A percentile compares a stretch with the other conserved stretches of the same genome.
These are phyloP conservation scores for Gnaphalium uliginosum DNA, from an alignment of 129 eudicot species.

Conservation along the genomic window DNA sequence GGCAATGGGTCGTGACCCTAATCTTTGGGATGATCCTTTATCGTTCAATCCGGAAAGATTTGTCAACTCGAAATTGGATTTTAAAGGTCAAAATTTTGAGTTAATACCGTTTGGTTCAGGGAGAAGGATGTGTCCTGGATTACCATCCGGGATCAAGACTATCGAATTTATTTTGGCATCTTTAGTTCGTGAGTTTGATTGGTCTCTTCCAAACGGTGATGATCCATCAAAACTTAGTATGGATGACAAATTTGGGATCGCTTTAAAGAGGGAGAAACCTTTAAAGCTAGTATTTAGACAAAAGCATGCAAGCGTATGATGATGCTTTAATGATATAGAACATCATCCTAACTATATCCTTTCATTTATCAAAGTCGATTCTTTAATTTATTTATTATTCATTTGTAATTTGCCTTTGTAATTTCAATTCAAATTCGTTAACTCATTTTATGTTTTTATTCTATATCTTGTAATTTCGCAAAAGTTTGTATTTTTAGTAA, in stretches of 20 bases:
- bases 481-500: too few relatives aligned
- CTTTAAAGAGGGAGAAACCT: conserved; percentile 29
- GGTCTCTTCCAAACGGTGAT: conserved; percentile 26
- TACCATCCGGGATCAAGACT: conserved; percentile 30
- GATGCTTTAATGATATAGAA: too few relatives aligned
- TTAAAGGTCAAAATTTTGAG: conserved; percentile 25
- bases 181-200: conserved; percentile 29
- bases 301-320: too few relatives aligned
- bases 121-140: conserved; percentile 43
- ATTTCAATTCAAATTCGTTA: too few relatives aligned
- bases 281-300: too few relatives aligned
- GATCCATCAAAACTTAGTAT: conserved; percentile 27
- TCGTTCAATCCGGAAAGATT: conserved; percentile 36
- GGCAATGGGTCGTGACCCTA: conserved; percentile 40
- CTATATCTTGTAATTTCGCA: too few relatives aligned
- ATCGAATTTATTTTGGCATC: conserved; percentile 28
- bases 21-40: conserved; percentile 31
- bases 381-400: too few relatives aligned
- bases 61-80: conserved; percentile 29
- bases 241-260: conserved; percentile 29
- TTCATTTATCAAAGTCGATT: too few relatives aligned
- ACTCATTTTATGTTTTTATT: too few relatives aligned
- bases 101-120: conserved; percentile 38
- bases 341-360: too few relatives aligned
- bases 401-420: too few relatives aligned